Evolutionary conservation across 208 protist species (phyloP).

Genomic region (Plasmodiophora brassicae): DNA sequence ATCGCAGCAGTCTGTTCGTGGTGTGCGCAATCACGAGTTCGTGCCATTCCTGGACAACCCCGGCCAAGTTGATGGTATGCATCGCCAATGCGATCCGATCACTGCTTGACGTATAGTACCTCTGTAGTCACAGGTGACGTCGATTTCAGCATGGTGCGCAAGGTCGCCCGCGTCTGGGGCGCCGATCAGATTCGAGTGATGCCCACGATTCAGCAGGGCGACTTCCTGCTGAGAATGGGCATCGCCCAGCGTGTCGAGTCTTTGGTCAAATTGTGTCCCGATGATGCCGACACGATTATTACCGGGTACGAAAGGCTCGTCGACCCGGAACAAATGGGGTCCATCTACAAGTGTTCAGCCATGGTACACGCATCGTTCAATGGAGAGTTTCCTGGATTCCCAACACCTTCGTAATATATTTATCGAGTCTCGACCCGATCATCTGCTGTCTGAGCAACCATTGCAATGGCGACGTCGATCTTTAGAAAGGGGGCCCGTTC

Average conservation of each 20-base stretch:
- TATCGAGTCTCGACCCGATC: too few relatives aligned
- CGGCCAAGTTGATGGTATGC: neutral
- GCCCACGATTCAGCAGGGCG: neutral
- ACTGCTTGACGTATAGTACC: too few relatives aligned
- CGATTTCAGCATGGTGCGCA: neutral
- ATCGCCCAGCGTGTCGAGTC: neutral
- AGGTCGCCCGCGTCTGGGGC: neutral
- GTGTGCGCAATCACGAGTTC: neutral
- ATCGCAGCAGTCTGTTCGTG: neutral
- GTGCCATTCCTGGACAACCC: conserved; percentile 1
- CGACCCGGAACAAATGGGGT: neutral
- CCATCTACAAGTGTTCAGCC: neutral
- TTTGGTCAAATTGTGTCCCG: neutral
- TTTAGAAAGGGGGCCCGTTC: too few relatives aligned
- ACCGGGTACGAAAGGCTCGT: neutral
- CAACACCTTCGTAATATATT: too few relatives aligned
- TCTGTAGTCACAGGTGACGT: conserved; percentile 24
- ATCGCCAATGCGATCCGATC: too few relatives aligned
- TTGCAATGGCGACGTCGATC: too few relatives aligned
- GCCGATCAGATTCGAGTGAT: neutral
- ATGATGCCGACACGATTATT: neutral
- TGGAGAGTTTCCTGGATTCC: too few relatives aligned
- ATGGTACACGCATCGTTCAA: too few relatives aligned
- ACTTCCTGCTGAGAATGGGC: neutral
- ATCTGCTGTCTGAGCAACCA: too few relatives aligned